Evolutionary conservation across 2,329 filamentous ascomycete genomes (phyloP), one percentile per base, ranked within the genome.

Genomic region (Diaporthe citri): DNA sequence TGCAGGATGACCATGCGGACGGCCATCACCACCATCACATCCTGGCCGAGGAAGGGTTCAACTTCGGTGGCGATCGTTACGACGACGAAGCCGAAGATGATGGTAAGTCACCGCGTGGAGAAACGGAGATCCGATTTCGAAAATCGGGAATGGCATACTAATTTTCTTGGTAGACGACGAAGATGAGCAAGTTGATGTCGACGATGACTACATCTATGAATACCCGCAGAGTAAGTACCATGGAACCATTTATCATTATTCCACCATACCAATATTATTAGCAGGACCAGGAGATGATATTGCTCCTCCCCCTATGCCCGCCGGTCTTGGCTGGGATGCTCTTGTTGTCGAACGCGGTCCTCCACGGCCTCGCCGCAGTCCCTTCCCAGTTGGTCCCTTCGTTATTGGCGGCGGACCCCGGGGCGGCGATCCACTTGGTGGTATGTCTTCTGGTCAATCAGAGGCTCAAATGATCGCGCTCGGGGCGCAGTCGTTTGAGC

Each of bases 101-200:
- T 75, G 87, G 87, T 88, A 82, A 77, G 95, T 75, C n/a, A 56
- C 52, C 59, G 22, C 15, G 3, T 8, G 22, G n/a, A 56, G 15
- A 34, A 4, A 15, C 31, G 20, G 15, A 22, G 2, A 8, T 9
- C 20, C 39, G 39, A 15, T 22, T 22, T 36, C 64, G 39, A n/a
- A 46, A 20, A 9, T 73, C 17, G 52, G 28, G 41, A 52, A 67
- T 12, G 34, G 28, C 51, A 31, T 64, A 82, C 78, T 82, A 69
- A 79, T 28, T 60, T 7, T 55, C 84, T 83, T 87, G 70, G 89
- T 90, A 8, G 89, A 91, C 6, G 94, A 95, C 62, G 92, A 94
- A 25, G 93, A 94, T 55, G 92, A 93, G 57, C 91, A 93, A 31
- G 90, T 91, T 41, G 90, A 91, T 22, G 89, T 93, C 78, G 92